These are phyloP conservation scores for Tetrapisispora iriomotensis DNA, from an alignment of 805 yeast species.

Conservation along the genomic window DNA sequence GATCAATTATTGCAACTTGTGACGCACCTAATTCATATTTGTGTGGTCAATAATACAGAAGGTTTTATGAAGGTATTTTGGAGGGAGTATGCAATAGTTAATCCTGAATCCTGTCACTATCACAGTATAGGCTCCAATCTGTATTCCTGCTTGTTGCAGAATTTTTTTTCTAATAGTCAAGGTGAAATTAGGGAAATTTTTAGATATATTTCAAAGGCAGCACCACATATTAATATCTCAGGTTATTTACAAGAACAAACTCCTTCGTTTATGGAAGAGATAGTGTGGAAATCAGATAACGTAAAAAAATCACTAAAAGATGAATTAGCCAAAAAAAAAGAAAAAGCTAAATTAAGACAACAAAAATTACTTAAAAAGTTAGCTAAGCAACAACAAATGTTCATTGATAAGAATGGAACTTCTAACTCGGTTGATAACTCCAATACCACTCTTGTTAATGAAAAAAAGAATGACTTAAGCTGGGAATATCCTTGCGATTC, in stretches of 20 bases:
- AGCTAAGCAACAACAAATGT: slow-evolving; percentile 68
- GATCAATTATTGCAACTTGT: slow-evolving; percentile 52
- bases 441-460: background rate
- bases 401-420: slow-evolving; percentile 43
- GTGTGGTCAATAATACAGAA: slow-evolving; percentile 35
- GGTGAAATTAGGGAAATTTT: slow-evolving; percentile 52
- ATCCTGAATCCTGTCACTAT: slow-evolving; percentile 32
- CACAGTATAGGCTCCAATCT: slow-evolving; percentile 34
- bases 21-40: slow-evolving; percentile 62
- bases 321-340: slow-evolving; percentile 51
- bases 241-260: slow-evolving; percentile 31
- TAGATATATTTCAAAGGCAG: slow-evolving; percentile 19
- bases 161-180: slow-evolving; percentile 35
- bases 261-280: slow-evolving; percentile 25
- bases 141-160: slow-evolving; percentile 35
- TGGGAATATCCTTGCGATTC: slow-evolving; percentile 20
- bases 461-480: background rate
- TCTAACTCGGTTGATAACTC: slow-evolving; percentile 10
- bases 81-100: slow-evolving; percentile 28
- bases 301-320: slow-evolving; percentile 21
- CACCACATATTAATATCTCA: slow-evolving; percentile 27
- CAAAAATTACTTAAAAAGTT: slow-evolving; percentile 67
- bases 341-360: slow-evolving; percentile 59
- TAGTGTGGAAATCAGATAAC: slow-evolving; percentile 22
- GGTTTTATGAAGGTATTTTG: slow-evolving; percentile 30